Evolutionary conservation across 805 yeast genomes (phyloP), one percentile per base, ranked within the genome.

Genomic region (Metschnikowia koreensis): DNA sequence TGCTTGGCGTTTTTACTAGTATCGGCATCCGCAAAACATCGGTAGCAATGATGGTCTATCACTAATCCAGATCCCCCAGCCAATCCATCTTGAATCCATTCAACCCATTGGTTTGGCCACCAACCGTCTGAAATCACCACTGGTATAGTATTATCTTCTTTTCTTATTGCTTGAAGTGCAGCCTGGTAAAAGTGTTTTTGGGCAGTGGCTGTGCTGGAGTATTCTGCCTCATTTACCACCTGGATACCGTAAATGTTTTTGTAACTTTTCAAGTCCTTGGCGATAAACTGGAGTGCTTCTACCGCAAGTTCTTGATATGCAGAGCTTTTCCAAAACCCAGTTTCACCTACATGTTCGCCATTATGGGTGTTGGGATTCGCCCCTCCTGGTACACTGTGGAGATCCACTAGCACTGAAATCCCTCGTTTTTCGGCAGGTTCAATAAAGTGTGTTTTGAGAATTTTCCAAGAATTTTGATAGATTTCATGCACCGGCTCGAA

Each of bases 341-440:
- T 82, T 42, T 71, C 63, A 2, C 77, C 78, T 43, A 83, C 71
- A 12, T 42, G 15, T 47, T 83, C 84, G 9, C 98, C 98, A 60
- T 92, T 83, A 66, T 92, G 97, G 47, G 84, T 89, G 36, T 84
- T 86, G 0, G 82, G 79, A 62, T 94, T 93, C 15, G 97, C 97
- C 37, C 97, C 97, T 12, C 89, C 90, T 3, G 97, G 97, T 8
- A 93, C 67, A 0, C 87, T 97, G 68, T 94, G 98, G 39, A 93
- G 62, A 67, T 93, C 98, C 13, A 93, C 78, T 48, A 93, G 61
- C 0, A 93, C 83, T 10, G 90, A 87, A 51, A 93, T 93, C 28
- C 79, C 74, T 59, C 83, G 68, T 17, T 74, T 55, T 0, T 64
- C 77, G 1, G 97, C 97, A 47, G 74, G 79, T 38, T 76, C 74